Evolutionary conservation across 768 basidiomycete genomes (phyloP).

Genomic region (Tricholoma matsutake): DNA sequence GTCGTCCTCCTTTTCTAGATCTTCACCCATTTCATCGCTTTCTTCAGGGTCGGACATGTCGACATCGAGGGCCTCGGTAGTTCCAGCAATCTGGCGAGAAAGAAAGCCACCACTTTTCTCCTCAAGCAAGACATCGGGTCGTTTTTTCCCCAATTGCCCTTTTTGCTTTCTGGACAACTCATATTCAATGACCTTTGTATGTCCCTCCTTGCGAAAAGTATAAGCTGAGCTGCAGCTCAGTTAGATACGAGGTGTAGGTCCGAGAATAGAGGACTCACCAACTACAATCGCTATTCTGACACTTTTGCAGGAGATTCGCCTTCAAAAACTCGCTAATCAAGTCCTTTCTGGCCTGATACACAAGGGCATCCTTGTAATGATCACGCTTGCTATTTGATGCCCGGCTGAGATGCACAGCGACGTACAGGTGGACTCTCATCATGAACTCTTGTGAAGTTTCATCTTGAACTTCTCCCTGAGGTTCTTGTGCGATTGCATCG

Average conservation of each 20-base stretch:
- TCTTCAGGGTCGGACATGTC: slow-evolving; percentile 50
- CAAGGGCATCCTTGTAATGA: slow-evolving; percentile 83
- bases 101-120: slow-evolving; percentile 38
- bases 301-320: slow-evolving; percentile 63
- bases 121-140: slow-evolving; percentile 73
- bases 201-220: slow-evolving; percentile 91
- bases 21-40: slow-evolving; percentile 45
- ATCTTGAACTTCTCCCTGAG: slow-evolving; percentile 38
- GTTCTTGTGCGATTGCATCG: slow-evolving; percentile 40
- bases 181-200: slow-evolving; percentile 93
- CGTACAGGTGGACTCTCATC: slow-evolving; percentile 61
- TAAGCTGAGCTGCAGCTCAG: slow-evolving; percentile 58
- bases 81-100: slow-evolving; percentile 21
- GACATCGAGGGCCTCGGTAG: slow-evolving; percentile 42
- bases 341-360: slow-evolving; percentile 84
- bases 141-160: slow-evolving; percentile 49
- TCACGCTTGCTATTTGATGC: slow-evolving; percentile 64
- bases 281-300: slow-evolving; percentile 71
- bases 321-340: slow-evolving; percentile 81
- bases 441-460: slow-evolving; percentile 65
- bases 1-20: slow-evolving; percentile 48
- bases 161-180: slow-evolving; percentile 83
- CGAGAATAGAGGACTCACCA: slow-evolving; percentile 56
- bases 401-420: slow-evolving; percentile 50
- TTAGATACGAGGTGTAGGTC: not conserved